Evolutionary conservation across 345 rosid genomes (phyloP).

Genomic region (Mangifera indica): DNA sequence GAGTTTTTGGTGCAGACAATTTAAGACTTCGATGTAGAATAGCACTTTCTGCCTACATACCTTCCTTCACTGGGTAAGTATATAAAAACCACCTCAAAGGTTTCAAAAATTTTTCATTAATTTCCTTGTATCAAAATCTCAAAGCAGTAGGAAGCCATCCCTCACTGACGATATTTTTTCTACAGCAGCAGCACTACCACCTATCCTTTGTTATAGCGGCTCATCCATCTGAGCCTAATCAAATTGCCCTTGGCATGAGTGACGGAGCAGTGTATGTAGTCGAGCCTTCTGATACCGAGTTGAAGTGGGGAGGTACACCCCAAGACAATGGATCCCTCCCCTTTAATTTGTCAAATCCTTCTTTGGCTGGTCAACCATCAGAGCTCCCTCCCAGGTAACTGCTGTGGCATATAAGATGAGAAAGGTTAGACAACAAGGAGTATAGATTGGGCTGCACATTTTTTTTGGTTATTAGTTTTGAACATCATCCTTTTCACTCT

Average conservation of each 20-base stretch:
- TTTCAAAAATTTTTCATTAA: background rate
- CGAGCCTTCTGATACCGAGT: conserved; percentile 50
- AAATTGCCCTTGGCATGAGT: conserved; percentile 63
- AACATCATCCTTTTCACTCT: conserved; percentile 1
- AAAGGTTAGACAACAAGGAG: conserved; percentile 11
- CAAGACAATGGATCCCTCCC: conserved; percentile 42
- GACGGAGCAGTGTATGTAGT: conserved; percentile 60
- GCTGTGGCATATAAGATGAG: background rate
- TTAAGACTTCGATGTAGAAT: conserved; percentile 48
- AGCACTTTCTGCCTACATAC: conserved; percentile 48
- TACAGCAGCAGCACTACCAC: conserved; percentile 25
- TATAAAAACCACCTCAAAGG: background rate
- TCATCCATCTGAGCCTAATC: conserved; percentile 62
- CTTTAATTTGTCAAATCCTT: conserved; percentile 48
- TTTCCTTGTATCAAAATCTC: background rate
- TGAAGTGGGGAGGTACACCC: conserved; percentile 45
- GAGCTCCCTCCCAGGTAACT: conserved; percentile 41
- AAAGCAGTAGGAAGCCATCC: background rate
- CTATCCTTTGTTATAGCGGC: conserved; percentile 58
- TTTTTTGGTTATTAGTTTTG: background rate
- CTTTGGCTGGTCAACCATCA: conserved; percentile 38
- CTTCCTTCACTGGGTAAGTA: conserved; percentile 32
- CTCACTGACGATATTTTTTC: background rate
- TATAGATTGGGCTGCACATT: conserved; percentile 5
- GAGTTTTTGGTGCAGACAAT: conserved; percentile 52